Evolutionary conservation across 1,284 basidiomycete genomes (phyloP).

Genomic region (Neonothopanus nambi): DNA sequence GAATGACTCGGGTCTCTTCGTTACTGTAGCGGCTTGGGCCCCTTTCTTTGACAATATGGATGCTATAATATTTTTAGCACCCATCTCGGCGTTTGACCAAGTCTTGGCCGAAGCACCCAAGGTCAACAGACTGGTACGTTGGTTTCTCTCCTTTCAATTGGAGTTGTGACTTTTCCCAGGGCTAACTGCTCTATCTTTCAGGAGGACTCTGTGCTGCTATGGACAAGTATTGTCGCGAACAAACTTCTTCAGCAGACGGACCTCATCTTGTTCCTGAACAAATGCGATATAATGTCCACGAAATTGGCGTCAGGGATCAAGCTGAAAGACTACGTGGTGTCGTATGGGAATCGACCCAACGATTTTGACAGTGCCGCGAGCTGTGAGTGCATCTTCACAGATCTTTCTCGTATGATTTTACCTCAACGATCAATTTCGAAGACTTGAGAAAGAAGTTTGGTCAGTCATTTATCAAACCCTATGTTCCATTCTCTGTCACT

Average conservation of each 20-base stretch:
- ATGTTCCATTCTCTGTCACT: not conserved
- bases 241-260: constrained; percentile 58
- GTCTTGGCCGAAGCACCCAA: constrained; percentile 64
- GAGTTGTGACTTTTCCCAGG: not conserved
- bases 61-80: constrained; percentile 69
- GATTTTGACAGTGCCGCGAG: constrained; percentile 47
- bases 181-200: constrained; percentile 20
- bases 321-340: constrained; percentile 58
- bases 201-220: constrained; percentile 68
- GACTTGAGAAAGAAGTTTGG: constrained; percentile 50
- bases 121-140: constrained; percentile 58
- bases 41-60: constrained; percentile 72
- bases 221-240: constrained; percentile 61
- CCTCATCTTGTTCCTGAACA: constrained; percentile 68
- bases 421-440: constrained; percentile 10
- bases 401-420: constrained; percentile 11
- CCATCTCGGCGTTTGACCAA: constrained; percentile 76
- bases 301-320: constrained; percentile 61
- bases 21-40: constrained; percentile 65
- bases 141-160: too few relatives aligned
- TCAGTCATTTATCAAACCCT: constrained; percentile 21
- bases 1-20: not conserved
- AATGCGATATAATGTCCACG: constrained; percentile 60
- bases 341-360: constrained; percentile 62
- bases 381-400: constrained; percentile 35